Conservation (phyloP, 768 basidiomycete species). For the Brasilioporus rufonigricans region DNA sequence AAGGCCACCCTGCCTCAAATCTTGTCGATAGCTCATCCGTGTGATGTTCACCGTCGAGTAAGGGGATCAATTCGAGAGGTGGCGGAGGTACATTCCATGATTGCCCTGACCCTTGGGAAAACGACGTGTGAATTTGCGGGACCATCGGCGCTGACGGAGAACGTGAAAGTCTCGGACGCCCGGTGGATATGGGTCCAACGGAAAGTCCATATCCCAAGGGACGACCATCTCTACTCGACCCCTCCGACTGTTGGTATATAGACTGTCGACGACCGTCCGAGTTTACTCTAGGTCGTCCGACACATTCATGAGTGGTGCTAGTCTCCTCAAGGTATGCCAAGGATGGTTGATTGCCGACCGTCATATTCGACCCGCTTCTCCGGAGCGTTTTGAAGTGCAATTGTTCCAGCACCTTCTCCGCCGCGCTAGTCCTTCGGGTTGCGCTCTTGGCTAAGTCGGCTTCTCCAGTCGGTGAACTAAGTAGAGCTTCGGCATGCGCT, state of each 20-base stretch:
- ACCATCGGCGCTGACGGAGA: constrained; percentile 59
- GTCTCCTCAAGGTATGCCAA: constrained; percentile 18
- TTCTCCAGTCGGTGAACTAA: constrained; percentile 33
- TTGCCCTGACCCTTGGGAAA: constrained; percentile 26
- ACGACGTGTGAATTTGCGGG: constrained; percentile 29
- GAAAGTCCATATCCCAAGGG: constrained; percentile 24
- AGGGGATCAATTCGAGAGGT: constrained; percentile 53
- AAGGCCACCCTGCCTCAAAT: constrained; percentile 83
- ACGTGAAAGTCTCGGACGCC: constrained; percentile 50
- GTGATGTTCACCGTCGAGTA: constrained; percentile 89
- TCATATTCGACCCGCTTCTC: constrained; percentile 33
- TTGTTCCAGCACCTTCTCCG: constrained; percentile 68
- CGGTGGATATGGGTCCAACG: constrained; percentile 27
- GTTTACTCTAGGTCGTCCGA: constrained; percentile 27
- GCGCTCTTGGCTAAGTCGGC: constrained; percentile 27
- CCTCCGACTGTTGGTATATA: constrained; percentile 22
- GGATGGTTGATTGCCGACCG: constrained; percentile 15
- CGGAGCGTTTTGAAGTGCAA: constrained; percentile 57
- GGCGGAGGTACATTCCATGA: constrained; percentile 18
- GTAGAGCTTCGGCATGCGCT: constrained; percentile 16
- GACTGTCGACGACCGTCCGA: constrained; percentile 30
- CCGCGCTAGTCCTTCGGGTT: constrained; percentile 58
- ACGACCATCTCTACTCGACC: constrained; percentile 20
- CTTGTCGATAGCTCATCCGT: constrained; percentile 85
- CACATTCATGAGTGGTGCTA: constrained; percentile 16